A percentile compares a stretch with the other conserved stretches of the same genome.
phyloP scores from a whole-genome alignment of 2,329 filamentous ascomycete species.

The Westerdykella sp. region DNA sequence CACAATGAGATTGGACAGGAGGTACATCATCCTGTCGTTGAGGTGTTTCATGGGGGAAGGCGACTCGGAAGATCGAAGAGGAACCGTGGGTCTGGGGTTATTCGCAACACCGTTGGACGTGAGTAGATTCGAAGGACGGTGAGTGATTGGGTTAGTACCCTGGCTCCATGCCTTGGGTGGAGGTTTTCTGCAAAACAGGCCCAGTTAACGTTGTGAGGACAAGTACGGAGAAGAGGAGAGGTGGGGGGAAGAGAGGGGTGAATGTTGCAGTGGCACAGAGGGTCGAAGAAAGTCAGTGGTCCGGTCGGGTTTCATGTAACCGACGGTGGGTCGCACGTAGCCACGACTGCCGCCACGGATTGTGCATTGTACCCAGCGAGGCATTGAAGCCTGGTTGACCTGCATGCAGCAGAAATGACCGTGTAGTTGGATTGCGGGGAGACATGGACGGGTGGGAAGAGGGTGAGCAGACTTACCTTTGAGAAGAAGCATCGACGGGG shows the following conservation, averaged over 20 bases:
- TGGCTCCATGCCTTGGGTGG: constrained; percentile 54
- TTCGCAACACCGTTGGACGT: constrained; percentile 51
- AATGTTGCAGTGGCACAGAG: constrained; percentile 23
- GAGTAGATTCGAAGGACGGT: constrained; percentile 45
- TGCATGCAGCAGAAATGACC: not conserved
- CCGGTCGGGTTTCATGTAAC: constrained; percentile 21
- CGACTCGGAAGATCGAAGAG: constrained; percentile 39
- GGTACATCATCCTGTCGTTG: constrained; percentile 54
- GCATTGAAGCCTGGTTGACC: constrained; percentile 13
- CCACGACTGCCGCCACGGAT: constrained; percentile 10
- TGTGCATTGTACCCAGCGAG: constrained; percentile 4
- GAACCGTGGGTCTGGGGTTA: constrained; percentile 36
- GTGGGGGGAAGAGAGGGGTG: constrained; percentile 8
- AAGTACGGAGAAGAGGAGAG: constrained; percentile 3
- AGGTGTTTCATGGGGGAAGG: constrained; percentile 52
- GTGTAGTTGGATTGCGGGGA: not conserved
- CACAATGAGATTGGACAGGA: constrained; percentile 55
- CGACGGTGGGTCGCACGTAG: constrained; percentile 24
- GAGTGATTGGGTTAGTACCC: constrained; percentile 56
- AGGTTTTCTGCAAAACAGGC: constrained; percentile 40
- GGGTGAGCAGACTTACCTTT: constrained; percentile 44
- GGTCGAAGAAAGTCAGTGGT: constrained; percentile 1
- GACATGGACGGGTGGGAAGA: not conserved
- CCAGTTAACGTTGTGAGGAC: constrained; percentile 22
- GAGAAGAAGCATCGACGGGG: constrained; percentile 47